Conservation (phyloP, 148 eudicot species). For the Dysphania ambrosioides region DNA sequence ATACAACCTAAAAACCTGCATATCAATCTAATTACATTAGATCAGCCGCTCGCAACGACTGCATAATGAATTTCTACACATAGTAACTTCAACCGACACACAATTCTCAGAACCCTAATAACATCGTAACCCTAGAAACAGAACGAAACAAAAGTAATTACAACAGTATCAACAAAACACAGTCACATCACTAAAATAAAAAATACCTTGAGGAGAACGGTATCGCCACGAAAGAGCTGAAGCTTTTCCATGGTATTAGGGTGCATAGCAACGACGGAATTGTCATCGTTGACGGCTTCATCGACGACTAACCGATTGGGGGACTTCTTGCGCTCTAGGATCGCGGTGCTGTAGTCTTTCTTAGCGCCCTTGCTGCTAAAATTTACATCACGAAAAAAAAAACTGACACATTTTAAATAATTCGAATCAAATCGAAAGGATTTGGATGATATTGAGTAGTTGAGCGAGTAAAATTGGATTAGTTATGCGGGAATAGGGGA, state of each 20-base stretch:
- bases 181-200: too few species aligned
- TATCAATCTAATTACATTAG: too few species aligned
- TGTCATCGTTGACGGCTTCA: constrained; percentile 76
- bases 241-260: constrained; percentile 91
- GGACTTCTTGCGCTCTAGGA: constrained; percentile 72
- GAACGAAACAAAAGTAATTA: background rate
- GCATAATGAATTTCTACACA: too few species aligned
- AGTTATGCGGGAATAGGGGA: too few species aligned
- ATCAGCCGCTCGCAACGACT: too few species aligned
- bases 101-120: background rate
- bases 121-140: too few species aligned
- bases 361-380: constrained; percentile 59
- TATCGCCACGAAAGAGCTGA: constrained; percentile 81
- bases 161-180: background rate
- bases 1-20: too few species aligned
- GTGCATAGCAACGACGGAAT: constrained; percentile 70
- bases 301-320: constrained; percentile 74
- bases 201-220: constrained; percentile 78
- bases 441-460: too few species aligned
- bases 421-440: too few species aligned
- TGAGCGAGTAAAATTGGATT: too few species aligned
- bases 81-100: background rate
- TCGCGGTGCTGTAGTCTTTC: constrained; percentile 77
- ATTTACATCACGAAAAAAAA: too few species aligned
- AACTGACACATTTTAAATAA: too few species aligned